These are phyloP conservation scores for Naganishia vishniacii DNA, from an alignment of 768 basidiomycete species.

Conservation along the genomic window DNA sequence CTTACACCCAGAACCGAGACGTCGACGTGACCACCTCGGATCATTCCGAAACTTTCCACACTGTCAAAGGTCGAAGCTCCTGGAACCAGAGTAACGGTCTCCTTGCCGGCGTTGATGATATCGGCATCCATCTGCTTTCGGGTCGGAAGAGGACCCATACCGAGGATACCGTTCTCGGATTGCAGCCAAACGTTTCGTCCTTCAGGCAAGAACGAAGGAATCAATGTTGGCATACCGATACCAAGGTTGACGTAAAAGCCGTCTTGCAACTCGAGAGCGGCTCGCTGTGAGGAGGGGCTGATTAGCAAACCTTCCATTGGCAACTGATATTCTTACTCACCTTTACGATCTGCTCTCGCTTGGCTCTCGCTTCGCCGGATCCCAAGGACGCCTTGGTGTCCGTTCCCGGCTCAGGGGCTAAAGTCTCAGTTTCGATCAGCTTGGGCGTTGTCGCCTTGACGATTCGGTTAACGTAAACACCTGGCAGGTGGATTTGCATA, in stretches of 20 bases:
- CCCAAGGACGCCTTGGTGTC: conserved; percentile 29
- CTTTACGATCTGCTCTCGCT: conserved; percentile 65
- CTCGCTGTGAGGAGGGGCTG: conserved; percentile 19
- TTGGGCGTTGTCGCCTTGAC: conserved; percentile 72
- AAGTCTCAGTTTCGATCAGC: conserved; percentile 66
- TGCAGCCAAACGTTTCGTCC: conserved; percentile 80
- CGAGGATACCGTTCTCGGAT: conserved; percentile 83
- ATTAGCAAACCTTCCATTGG: conserved; percentile 9
- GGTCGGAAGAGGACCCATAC: conserved; percentile 70
- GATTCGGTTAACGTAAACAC: conserved; percentile 83
- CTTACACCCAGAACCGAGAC: conserved; percentile 86
- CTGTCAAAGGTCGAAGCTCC: conserved; percentile 88
- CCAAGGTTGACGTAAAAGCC: conserved; percentile 80
- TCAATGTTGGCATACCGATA: conserved; percentile 85
- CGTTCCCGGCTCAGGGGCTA: conserved; percentile 31
- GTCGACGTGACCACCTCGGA: conserved; percentile 87
- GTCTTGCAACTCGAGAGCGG: conserved; percentile 30
- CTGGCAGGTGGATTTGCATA: conserved; percentile 61
- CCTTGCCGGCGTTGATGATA: conserved; percentile 90
- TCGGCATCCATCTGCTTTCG: conserved; percentile 61
- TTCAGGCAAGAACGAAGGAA: conserved; percentile 68
- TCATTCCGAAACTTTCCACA: conserved; percentile 91
- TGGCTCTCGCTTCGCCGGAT: conserved; percentile 44
- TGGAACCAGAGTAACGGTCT: conserved; percentile 82
- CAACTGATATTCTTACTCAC: conserved; percentile 68